phyloP scores from a whole-genome alignment of 768 basidiomycete genomes.

The Pleurotus salmoneostramineus region DNA sequence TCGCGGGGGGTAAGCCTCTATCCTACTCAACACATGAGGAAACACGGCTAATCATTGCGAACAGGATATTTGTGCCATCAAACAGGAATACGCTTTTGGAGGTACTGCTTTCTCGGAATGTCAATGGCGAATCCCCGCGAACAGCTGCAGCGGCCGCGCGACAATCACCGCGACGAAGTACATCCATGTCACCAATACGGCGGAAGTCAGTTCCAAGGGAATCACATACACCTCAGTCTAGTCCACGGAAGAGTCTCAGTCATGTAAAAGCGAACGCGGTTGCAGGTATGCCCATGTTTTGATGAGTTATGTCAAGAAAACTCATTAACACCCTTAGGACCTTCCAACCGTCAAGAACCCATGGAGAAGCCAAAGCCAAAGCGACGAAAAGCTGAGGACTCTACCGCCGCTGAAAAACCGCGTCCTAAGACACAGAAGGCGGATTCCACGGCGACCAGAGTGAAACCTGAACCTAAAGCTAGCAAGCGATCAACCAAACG shows the following conservation, averaged over 20 bases:
- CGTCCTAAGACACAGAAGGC: neutral
- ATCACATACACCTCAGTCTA: neutral
- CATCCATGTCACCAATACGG: neutral
- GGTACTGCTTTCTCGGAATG: constrained; percentile 44
- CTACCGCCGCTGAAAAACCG: neutral
- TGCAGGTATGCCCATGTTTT: neutral
- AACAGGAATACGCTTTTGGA: constrained; percentile 45
- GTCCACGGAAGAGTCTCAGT: neutral
- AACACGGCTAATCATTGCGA: neutral
- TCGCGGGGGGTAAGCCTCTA: constrained; percentile 63
- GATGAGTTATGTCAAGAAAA: neutral
- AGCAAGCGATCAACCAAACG: neutral
- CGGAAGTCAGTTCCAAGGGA: neutral
- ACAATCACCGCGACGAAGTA: neutral
- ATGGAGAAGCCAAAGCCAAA: neutral
- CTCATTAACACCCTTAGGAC: neutral
- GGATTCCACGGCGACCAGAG: neutral
- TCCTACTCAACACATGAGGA: too few relatives aligned
- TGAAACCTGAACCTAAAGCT: neutral
- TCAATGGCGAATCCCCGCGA: constrained; percentile 42
- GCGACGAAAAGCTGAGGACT: neutral
- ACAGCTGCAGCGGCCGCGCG: constrained; percentile 13
- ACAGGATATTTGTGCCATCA: constrained; percentile 52
- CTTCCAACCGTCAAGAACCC: neutral
- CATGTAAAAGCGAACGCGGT: neutral